Percentiles rank a stretch among this genome's conserved stretches.
These are phyloP conservation scores for Adiantum capillusveneris DNA, from an alignment of 75 land plant species.

Conservation along the genomic window DNA sequence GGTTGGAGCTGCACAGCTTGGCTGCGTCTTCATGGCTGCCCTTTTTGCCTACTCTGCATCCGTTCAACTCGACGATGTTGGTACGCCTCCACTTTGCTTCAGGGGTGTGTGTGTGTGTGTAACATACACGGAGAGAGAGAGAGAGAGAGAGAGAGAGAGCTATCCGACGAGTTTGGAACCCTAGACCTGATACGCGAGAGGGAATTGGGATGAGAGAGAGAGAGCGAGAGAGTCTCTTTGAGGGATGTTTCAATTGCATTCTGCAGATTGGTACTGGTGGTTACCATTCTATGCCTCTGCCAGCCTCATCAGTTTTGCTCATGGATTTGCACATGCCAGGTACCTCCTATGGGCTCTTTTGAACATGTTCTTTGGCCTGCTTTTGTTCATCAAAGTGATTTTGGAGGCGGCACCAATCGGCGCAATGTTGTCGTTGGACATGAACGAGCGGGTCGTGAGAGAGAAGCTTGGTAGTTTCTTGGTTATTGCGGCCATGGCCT, in stretches of 20 bases:
- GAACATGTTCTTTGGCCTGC: not conserved
- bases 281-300: not conserved
- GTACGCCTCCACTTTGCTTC: too few species aligned
- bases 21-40: not conserved
- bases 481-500: not conserved
- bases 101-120: too few species aligned
- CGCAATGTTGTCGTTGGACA: not conserved
- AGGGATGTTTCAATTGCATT: not conserved
- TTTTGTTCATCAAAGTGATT: conserved; percentile 4
- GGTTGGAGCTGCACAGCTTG: not conserved
- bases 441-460: not conserved
- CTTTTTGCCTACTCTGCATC: conserved; percentile 4
- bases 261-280: conserved; percentile 4
- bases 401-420: not conserved
- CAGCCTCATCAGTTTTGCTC: conserved; percentile 1
- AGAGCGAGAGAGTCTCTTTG: not conserved
- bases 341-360: not conserved
- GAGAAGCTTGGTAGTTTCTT: not conserved
- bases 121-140: not conserved
- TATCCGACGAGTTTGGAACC: too few species aligned
- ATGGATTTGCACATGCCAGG: not conserved
- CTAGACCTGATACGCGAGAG: too few species aligned
- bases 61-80: not conserved
- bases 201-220: not conserved
- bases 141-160: not conserved